A percentile compares a stretch with the other conserved stretches of the same genome.
Conservation (phyloP, 768 basidiomycete species). For the Amylocystis lapponica region DNA sequence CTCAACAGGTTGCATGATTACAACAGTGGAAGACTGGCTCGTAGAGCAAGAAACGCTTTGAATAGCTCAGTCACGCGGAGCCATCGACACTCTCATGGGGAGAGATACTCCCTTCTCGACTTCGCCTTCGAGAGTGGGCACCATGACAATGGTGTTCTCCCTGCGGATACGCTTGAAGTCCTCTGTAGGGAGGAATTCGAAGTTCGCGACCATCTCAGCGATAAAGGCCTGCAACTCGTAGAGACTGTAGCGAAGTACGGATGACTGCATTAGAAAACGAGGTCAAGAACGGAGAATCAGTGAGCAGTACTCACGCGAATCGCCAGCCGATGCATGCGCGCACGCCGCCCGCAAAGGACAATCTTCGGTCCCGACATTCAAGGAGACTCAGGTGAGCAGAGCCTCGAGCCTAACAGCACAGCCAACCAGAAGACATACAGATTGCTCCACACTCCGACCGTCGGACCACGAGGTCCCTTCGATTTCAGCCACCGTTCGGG, state of each 20-base stretch:
- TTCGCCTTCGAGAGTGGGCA: slow-evolving; percentile 31
- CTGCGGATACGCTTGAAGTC: slow-evolving; percentile 23
- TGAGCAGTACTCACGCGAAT: slow-evolving; percentile 14
- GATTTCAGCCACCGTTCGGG: slow-evolving; percentile 24
- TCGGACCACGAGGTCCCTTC: slow-evolving; percentile 30
- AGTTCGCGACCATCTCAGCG: slow-evolving; percentile 47
- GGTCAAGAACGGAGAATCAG: no score
- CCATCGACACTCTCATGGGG: slow-evolving; percentile 23
- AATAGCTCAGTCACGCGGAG: slow-evolving; percentile 12
- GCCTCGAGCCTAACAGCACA: neutral
- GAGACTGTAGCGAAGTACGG: no score
- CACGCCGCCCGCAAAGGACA: slow-evolving; percentile 23
- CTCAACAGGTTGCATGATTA: no score
- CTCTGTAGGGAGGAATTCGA: slow-evolving; percentile 40
- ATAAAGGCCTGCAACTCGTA: slow-evolving; percentile 54
- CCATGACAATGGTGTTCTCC: slow-evolving; percentile 27
- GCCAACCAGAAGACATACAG: slow-evolving; percentile 32
- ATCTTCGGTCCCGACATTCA: no score
- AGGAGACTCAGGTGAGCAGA: no score
- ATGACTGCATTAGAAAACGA: no score
- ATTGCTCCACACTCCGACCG: slow-evolving; percentile 42
- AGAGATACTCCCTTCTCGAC: slow-evolving; percentile 25
- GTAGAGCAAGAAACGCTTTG: no score
- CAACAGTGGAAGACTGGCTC: no score
- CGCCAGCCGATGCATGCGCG: slow-evolving; percentile 23